Evolutionary conservation across 306 rosid species (phyloP), one percentile per base, ranked within the genome.

Genomic region (Psophocarpus tetragonolobus): DNA sequence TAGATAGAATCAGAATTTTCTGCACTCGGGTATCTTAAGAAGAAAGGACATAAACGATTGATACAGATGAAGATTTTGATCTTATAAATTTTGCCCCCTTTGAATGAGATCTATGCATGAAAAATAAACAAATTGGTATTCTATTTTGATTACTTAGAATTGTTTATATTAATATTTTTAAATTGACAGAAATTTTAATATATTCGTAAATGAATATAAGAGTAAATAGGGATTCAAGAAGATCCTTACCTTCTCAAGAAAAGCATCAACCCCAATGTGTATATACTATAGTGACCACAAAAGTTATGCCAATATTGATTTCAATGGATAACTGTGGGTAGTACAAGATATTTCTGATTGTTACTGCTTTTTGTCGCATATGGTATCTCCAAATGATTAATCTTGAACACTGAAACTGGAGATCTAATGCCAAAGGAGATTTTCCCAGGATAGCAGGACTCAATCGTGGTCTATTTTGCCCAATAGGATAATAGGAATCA

Each of bases 371-470:
- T 60, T 61, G 84, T 78, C 76, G 62, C 80, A 67, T 84, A 81
- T 74, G 69, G 70, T 78, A 77, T 85, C 81, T 80, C 72, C 87
- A 82, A 75, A 64, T 66, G 86, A 77, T 75, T 47, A 75, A 75
- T 78, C 78, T 72, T 78, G 69, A 83, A 81, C 47, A 27, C 82
- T 69, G 82, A 80, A 86, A 74, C 85, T 47, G 87, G 88, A 87
- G 87, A 83, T 73, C 38, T 57, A 85, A 84, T 85, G 89, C 92
- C 94, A 89, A 88, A 88, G 81, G 89, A 90, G 93, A 56, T 88
- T 87, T 91, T 87, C 89, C 93, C 81, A 38, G 65, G 88, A 71
- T 76, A 82, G 73, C 26, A 61, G 73, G 88, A 94, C 32, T 17
- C 62, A 8, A 56, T 54, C 32, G 9, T 54, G 32, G 29, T 54